Evolutionary conservation across 2,329 filamentous ascomycete species (phyloP).

Genomic region (Tolypocladium ovalisporum): DNA sequence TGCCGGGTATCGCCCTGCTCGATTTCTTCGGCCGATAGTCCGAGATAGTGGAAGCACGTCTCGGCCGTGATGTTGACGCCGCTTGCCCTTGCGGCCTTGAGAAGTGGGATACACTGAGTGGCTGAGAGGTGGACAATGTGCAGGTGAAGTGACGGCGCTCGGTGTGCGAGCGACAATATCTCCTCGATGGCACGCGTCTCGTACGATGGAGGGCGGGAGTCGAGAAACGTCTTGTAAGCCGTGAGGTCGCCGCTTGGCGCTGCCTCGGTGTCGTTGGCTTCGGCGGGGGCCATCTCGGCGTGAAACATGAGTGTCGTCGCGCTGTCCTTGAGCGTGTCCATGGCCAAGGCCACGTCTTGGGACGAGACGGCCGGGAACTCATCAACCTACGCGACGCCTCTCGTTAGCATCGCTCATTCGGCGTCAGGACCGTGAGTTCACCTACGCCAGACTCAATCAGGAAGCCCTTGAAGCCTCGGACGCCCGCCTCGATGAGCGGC

Average conservation of each 20-base stretch:
- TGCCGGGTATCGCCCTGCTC: slow-evolving; percentile 78
- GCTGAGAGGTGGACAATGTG: slow-evolving; percentile 93
- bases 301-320: slow-evolving; percentile 97
- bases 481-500: slow-evolving; percentile 71
- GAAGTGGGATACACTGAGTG: slow-evolving; percentile 74
- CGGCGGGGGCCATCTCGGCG: slow-evolving; percentile 93
- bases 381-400: slow-evolving; percentile 57
- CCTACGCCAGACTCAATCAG: slow-evolving; percentile 90
- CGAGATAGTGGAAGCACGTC: slow-evolving; percentile 92
- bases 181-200: slow-evolving; percentile 86
- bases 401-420: background rate
- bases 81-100: slow-evolving; percentile 58
- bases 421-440: background rate
- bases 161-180: slow-evolving; percentile 69
- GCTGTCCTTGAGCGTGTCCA: slow-evolving; percentile 67
- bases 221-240: slow-evolving; percentile 81
- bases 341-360: slow-evolving; percentile 66
- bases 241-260: slow-evolving; percentile 49
- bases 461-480: slow-evolving; percentile 95
- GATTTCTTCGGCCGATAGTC: slow-evolving; percentile 72
- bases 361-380: slow-evolving; percentile 91
- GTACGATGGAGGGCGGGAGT: slow-evolving; percentile 78
- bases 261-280: slow-evolving; percentile 41
- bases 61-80: slow-evolving; percentile 86
- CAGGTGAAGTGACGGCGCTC: slow-evolving; percentile 72